Base-by-base conservation (phyloP, 768 basidiomycete species). In the Hortiboletus campestris region DNA sequence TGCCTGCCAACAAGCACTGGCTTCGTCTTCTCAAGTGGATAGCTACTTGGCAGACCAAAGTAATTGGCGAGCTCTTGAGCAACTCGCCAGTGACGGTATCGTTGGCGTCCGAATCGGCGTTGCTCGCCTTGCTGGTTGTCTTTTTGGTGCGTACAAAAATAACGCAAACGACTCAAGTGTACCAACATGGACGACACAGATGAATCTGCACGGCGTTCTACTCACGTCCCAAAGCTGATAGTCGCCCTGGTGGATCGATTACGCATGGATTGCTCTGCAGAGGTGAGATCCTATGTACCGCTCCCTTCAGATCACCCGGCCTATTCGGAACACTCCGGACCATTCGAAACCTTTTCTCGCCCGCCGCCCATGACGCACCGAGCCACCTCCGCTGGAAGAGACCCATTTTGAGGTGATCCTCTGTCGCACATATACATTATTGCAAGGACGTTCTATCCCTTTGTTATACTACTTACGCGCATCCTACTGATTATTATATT, bases 101-200 rank as follows among this genome's bases (percentile, higher is more conserved):
- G 78, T 89, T 48, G 94, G 92, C 57, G 93, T 97, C 34, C 81
- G 93, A 44, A 92, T 97, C 53, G 88, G 85, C 8, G 79, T 93
- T 3, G 87, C 94, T n/a, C 81, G 93, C 46, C 79, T 92, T 44
- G 72, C 85, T 40, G 83, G 83, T 46, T 63, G 71, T 46, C 67
- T 85, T 29, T 77, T 74, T 60, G 79, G 88, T 89, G 71, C 67
- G 83, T 75, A 49, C 47, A 19, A 31, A 25, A 20, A 49, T 45
- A 4, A 38, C 31, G 38, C 55, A 56, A 51, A 20, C 42, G 16
- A 41, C 35, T 46, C 43, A 9, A 39, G 44, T 35, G 28, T 39
- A 48, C 55, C 67, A 4, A 66, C 51, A 17, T 11, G 38, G 35
- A 17, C 3, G 19, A 34, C 42, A 16, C 41, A 69, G 69, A 60